Base-by-base conservation (phyloP, 177 flowering plant species). In the Telopea speciosissima region DNA sequence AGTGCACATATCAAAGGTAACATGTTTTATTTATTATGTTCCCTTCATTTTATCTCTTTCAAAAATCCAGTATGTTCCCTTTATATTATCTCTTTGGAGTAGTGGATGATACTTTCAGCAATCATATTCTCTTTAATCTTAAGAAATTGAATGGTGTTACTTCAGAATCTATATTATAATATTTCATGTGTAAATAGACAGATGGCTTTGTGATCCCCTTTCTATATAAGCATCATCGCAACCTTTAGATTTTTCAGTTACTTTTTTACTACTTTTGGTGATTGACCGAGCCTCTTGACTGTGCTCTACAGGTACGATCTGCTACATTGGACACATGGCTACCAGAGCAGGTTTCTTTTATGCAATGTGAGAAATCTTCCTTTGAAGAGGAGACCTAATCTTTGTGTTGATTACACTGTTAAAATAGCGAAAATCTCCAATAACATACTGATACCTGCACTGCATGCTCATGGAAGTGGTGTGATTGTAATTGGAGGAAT, bases 291-390 rank as follows among this genome's bases (percentile, higher is more conserved):
- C 9, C 59, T 44, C 21, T 69, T 59, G 13, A 52, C 56, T 69
- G 58, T 45, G 25, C 26, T 64, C 49, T 14, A 58, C 76, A 89
- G 93, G 93, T 89, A 44, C 80, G 90, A 70, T 89, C 93, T 71
- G 84, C 86, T 52, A 89, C 93, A 58, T 72, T 89, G 66, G 93
- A 89, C 77, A 87, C 88, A 75, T 89, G 93, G 93, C 85, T 89
- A 22, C 93, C 93, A 17, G 90, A 87, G 54, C 90, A 87, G 79
- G 84, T 89, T 81, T 79, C 85, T 3, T 87, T 80, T 72, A 86
- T 87, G 74, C 86, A 86, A 68, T 73, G 93, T 87, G 81, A 81
- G 86, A 65, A 69, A 52, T 33, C 11, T 24, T 70, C 49, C 72
- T 72, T 12, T 67, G 31, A 3, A 42, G 63, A 28, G 25, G 56